phyloP scores from a whole-genome alignment of 257 asterid genomes.

The Dorcoceras hygrometricum region DNA sequence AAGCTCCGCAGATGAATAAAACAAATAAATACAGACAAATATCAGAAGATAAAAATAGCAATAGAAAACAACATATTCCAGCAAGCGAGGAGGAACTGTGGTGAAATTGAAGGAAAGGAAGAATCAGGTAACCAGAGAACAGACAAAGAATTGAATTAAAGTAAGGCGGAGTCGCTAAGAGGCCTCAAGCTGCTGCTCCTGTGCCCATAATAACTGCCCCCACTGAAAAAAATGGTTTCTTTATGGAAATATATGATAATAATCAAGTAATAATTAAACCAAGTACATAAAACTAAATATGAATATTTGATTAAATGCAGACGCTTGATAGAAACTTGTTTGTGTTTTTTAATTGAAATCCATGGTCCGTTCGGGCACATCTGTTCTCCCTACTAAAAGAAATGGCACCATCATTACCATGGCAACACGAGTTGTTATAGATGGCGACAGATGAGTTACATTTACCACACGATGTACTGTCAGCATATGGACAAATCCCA shows the following conservation, averaged over 20 bases:
- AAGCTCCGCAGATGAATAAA: constrained; percentile 9
- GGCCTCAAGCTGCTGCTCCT: constrained; percentile 13
- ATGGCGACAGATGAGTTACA: constrained; percentile 24
- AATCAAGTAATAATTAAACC: no score
- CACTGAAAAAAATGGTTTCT: constrained; percentile 2
- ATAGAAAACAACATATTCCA: constrained; percentile 16
- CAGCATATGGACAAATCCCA: background rate
- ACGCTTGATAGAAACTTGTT: constrained; percentile 17
- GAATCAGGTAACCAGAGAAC: background rate
- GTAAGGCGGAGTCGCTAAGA: constrained; percentile 22
- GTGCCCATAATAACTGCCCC: constrained; percentile 7
- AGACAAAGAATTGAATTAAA: constrained; percentile 14
- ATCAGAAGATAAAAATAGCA: background rate
- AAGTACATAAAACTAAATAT: no score
- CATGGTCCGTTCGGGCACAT: constrained; percentile 14
- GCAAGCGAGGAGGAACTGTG: constrained; percentile 21
- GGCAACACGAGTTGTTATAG: background rate
- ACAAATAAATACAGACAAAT: constrained; percentile 3
- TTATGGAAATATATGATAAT: constrained; percentile 8
- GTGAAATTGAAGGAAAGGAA: constrained; percentile 9
- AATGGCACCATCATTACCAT: background rate
- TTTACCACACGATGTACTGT: background rate
- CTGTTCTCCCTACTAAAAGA: constrained; percentile 9
- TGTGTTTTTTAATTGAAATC: constrained; percentile 19
- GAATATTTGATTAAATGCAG: background rate